A percentile compares a stretch with the other conserved stretches of the same genome.
These are phyloP conservation scores for Phytopythium cucurbitacearum DNA, from an alignment of 352 stramenopile species.

Conservation along the genomic window DNA sequence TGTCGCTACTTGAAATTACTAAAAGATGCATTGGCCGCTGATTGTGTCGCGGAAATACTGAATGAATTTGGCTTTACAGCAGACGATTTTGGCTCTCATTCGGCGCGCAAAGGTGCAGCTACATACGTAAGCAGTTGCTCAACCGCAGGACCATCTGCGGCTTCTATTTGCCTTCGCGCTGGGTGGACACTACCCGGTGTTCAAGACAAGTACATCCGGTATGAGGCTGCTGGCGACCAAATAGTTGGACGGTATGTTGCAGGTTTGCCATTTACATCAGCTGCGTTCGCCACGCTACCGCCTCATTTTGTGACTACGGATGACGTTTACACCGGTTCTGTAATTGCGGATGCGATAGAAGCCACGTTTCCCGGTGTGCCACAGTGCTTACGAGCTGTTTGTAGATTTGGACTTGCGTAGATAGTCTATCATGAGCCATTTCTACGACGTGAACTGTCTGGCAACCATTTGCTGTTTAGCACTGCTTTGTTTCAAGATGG, in stretches of 20 bases:
- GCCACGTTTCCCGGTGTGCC: too few species aligned
- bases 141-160: constrained; percentile 11
- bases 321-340: too few species aligned
- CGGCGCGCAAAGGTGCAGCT: constrained; percentile 11
- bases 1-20: constrained; percentile 16
- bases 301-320: too few species aligned
- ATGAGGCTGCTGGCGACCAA: constrained; percentile 21
- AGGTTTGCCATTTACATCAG: constrained; percentile 10
- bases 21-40: not conserved
- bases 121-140: constrained; percentile 17
- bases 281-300: too few species aligned
- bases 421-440: too few species aligned
- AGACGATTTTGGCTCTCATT: constrained; percentile 22
- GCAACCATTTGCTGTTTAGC: too few species aligned
- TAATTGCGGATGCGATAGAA: too few species aligned
- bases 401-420: too few species aligned
- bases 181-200: constrained; percentile 18
- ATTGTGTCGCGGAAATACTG: too few species aligned
- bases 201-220: constrained; percentile 20
- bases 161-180: constrained; percentile 17
- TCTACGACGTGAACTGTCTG: too few species aligned
- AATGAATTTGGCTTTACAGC: not conserved
- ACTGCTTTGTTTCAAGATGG: too few species aligned
- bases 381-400: too few species aligned
- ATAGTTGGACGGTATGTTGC: constrained; percentile 13